Base-by-base conservation (phyloP, 225 moss, liverwort and hornwort genomes). In the Polytrichum formosum region DNA sequence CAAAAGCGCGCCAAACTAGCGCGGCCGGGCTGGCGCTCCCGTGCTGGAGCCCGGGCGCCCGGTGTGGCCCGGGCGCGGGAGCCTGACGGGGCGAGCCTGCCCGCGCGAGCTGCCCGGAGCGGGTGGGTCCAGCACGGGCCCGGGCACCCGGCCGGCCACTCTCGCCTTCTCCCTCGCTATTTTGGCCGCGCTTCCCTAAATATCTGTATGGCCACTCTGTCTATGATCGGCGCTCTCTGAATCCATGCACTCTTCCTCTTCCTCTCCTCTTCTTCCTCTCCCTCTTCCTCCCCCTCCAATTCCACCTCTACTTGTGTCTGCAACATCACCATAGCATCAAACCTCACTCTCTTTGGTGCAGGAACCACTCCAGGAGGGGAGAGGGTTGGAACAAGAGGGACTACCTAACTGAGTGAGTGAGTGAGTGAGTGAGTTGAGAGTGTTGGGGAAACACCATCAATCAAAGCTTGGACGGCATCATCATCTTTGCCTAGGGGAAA, bases 181-280 rank as follows among this genome's bases (percentile, higher is more conserved):
- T 84, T 77, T 82, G 77, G 80, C 70, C 27, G 27, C 73, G 64
- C 60, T 65, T 30, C 55, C 77, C 85, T 82, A 87, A 88, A 87
- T 82, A 83, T 83, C 70, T 77, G 73, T 68, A 62, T 66, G 6
- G 64, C 75, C 77, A 35, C 64, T 59, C 72, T 70, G 65, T 71
- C 71, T 16, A 53, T 19, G 68, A 71, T 85, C 78, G 76, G 74
- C 78, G 66, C 79, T 26, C 76, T 79, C 63, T 70, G 70, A 7
- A 62, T 54, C 55, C 19, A 59, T 20, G 64, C 23, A 21, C 23
- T 53, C 26, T 18, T 53, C 28, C 63, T 53, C 2, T 63, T 18
- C 21, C 4, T 68, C 28, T 0, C 23, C 54, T 25, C 5, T 59
- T 5, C 25, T 21, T 55, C 66, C 73, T 72, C 73, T 59, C 70